A percentile compares a stretch with the other conserved stretches of the same genome.
Conservation (phyloP, 1,139 yeast species). For the Pichia sp. region DNA sequence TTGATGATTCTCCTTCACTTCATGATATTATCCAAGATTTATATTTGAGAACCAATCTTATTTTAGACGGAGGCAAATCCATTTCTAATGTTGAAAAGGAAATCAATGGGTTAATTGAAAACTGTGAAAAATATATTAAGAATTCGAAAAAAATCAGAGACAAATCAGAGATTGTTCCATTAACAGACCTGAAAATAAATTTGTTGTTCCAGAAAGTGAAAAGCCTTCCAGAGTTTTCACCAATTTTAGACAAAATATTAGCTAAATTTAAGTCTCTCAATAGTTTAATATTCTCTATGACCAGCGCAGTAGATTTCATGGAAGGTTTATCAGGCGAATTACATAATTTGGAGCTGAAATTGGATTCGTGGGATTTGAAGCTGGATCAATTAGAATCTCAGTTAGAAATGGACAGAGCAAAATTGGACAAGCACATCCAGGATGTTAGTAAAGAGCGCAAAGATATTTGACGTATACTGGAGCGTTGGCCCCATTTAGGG, state of each 20-base stretch:
- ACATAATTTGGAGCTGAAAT: conserved; percentile 9
- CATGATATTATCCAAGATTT: conserved; percentile 21
- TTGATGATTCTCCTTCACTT: conserved; percentile 9
- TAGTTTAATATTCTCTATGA: conserved; percentile 8
- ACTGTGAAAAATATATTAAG: conserved; percentile 9
- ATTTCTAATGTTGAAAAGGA: conserved; percentile 12
- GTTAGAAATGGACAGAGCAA: conserved; percentile 4
- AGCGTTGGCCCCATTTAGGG: neutral
- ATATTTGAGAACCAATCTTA: conserved; percentile 14
- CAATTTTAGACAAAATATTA: conserved; percentile 11
- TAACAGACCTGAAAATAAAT: conserved; percentile 16
- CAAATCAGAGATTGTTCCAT: conserved; percentile 5
- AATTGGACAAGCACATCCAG: conserved; percentile 8
- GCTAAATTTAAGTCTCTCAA: conserved; percentile 16
- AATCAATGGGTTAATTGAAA: conserved; percentile 9
- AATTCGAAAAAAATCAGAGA: conserved; percentile 11
- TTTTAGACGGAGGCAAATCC: conserved; percentile 12
- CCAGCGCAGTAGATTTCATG: conserved; percentile 9
- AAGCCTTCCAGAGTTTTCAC: conserved; percentile 14
- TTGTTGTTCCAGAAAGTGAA: conserved; percentile 14
- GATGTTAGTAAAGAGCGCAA: conserved; percentile 3
- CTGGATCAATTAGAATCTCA: conserved; percentile 14
- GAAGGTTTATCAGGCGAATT: conserved; percentile 14
- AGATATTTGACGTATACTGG: neutral
- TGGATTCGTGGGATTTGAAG: conserved; percentile 16